Percentiles rank a stretch among this genome's conserved stretches.
Conservation (phyloP, 2,329 filamentous ascomycete species). For the Triangularia setosa region DNA sequence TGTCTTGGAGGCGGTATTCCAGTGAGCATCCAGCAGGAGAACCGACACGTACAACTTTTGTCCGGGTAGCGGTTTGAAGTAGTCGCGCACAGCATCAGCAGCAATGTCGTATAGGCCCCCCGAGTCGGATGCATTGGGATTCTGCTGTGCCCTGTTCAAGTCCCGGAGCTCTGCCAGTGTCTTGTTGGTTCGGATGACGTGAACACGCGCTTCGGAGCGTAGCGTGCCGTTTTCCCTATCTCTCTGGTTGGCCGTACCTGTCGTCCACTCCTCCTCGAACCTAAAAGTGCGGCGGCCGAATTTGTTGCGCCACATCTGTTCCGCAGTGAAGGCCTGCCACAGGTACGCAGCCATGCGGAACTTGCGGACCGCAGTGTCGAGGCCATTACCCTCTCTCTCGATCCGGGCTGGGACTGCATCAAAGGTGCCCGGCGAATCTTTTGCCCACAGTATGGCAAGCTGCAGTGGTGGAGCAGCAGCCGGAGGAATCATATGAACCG, state of each 20-base stretch:
- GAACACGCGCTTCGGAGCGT: constrained; percentile 87
- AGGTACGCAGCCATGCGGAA: constrained; percentile 93
- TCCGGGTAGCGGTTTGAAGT: constrained; percentile 70
- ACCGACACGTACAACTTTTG: constrained; percentile 88
- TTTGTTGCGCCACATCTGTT: constrained; percentile 90
- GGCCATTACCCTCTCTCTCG: constrained; percentile 74
- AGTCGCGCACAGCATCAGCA: constrained; percentile 68
- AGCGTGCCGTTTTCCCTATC: constrained; percentile 69
- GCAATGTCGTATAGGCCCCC: constrained; percentile 75
- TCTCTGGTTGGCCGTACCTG: constrained; percentile 71
- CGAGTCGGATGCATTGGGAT: constrained; percentile 63
- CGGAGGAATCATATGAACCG: constrained; percentile 80
- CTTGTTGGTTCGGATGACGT: constrained; percentile 77
- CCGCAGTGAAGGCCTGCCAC: constrained; percentile 95
- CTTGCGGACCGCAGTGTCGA: constrained; percentile 80
- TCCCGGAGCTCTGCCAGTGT: constrained; percentile 81
- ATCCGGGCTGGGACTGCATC: constrained; percentile 74
- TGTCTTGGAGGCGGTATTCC: constrained; percentile 68
- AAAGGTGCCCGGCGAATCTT: constrained; percentile 81
- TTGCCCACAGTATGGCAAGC: constrained; percentile 80
- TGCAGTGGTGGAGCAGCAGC: constrained; percentile 79
- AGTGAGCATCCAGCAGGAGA: constrained; percentile 81
- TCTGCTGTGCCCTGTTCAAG: constrained; percentile 74
- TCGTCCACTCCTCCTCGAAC: constrained; percentile 93
- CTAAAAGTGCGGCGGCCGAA: constrained; percentile 82